phyloP scores from a whole-genome alignment of 2,329 filamentous ascomycete genomes.

The Claviceps citrina region DNA sequence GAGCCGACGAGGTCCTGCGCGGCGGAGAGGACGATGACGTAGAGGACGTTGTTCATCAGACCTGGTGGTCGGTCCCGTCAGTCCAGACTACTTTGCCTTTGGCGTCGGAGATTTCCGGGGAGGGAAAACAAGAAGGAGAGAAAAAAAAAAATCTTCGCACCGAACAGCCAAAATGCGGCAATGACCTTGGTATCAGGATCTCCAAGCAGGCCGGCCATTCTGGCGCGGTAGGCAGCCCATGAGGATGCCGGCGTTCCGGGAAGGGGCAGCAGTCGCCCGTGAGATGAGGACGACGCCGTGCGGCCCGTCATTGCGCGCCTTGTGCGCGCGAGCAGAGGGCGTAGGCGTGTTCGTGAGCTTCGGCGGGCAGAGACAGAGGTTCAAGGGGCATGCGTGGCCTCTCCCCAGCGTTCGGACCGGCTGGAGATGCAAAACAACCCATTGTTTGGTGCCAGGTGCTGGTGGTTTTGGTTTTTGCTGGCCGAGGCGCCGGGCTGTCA shows the following conservation, averaged over 20 bases:
- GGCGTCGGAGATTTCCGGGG: too few species aligned
- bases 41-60: conserved; percentile 87
- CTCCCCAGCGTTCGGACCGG: too few species aligned
- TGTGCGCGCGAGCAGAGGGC: too few species aligned
- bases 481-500: too few species aligned
- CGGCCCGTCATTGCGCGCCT: conserved; percentile 21
- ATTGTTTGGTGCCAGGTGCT: too few species aligned
- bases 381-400: too few species aligned
- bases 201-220: conserved; percentile 46
- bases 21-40: conserved; percentile 89
- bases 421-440: too few species aligned
- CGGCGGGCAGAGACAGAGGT: too few species aligned
- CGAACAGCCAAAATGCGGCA: conserved; percentile 84
- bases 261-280: conserved; percentile 37
- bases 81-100: too few species aligned
- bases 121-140: conserved; percentile 1
- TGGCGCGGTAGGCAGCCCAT: conserved; percentile 57
- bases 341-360: too few species aligned
- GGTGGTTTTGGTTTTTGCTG: too few species aligned
- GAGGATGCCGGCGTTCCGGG: conserved; percentile 47
- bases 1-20: conserved; percentile 90
- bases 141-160: too few species aligned
- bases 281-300: conserved; percentile 27
- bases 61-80: conserved; percentile 17
- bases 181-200: conserved; percentile 58